These are phyloP conservation scores for Penicillium lagena DNA, from an alignment of 495 filamentous ascomycete species.

Conservation along the genomic window DNA sequence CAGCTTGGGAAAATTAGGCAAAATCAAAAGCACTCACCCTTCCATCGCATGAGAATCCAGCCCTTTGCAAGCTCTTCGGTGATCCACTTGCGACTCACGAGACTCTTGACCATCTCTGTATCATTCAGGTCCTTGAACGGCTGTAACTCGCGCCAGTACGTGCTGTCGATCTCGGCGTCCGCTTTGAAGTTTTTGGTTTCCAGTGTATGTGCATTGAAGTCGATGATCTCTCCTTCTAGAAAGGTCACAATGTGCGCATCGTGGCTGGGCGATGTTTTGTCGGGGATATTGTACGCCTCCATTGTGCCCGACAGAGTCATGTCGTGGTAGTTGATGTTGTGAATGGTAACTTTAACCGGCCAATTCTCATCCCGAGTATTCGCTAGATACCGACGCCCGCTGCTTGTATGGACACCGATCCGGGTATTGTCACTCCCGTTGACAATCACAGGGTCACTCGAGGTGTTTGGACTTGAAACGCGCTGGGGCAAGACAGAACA, in stretches of 20 bases:
- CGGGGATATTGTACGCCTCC: slow-evolving; percentile 73
- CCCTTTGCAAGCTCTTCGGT: slow-evolving; percentile 45
- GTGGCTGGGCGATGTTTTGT: slow-evolving; percentile 44
- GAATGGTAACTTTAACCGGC: slow-evolving; percentile 69
- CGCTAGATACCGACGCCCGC: slow-evolving; percentile 32
- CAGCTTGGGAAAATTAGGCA: slow-evolving; percentile 3
- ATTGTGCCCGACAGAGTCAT: slow-evolving; percentile 71
- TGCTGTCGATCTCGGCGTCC: slow-evolving; percentile 54
- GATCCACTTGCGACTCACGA: slow-evolving; percentile 54
- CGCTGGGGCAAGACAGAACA: slow-evolving; percentile 23
- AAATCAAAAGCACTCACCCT: slow-evolving; percentile 42
- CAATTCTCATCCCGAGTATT: slow-evolving; percentile 52
- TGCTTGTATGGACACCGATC: slow-evolving; percentile 25
- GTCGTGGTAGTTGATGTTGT: slow-evolving; percentile 54
- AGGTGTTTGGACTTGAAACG: slow-evolving; percentile 15
- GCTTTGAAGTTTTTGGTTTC: slow-evolving; percentile 63
- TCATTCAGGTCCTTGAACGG: slow-evolving; percentile 56
- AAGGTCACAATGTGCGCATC: slow-evolving; percentile 64
- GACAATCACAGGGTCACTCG: slow-evolving; percentile 33
- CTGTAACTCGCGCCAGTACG: slow-evolving; percentile 65
- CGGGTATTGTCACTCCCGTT: slow-evolving; percentile 29
- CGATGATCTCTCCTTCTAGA: slow-evolving; percentile 72
- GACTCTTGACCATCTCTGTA: slow-evolving; percentile 49
- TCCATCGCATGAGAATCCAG: slow-evolving; percentile 76
- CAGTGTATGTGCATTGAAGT: slow-evolving; percentile 62